A percentile compares a stretch with the other conserved stretches of the same genome.
These are phyloP conservation scores for Oemleria cerasiformis DNA, from an alignment of 306 rosid genomes.

Conservation along the genomic window DNA sequence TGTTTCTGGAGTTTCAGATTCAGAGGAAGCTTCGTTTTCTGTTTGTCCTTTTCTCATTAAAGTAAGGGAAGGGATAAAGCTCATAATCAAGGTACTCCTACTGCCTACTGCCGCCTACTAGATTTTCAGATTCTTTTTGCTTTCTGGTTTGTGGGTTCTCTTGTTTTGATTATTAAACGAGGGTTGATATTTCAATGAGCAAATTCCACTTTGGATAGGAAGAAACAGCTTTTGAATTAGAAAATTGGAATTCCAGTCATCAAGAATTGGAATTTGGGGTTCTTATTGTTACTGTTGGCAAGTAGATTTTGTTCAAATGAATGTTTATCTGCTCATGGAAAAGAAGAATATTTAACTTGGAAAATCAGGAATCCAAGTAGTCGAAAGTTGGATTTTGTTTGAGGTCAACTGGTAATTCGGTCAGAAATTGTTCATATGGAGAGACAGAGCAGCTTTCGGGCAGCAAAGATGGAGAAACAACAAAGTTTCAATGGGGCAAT, in stretches of 20 bases:
- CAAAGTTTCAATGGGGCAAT: constrained; percentile 23
- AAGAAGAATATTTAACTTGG: background rate
- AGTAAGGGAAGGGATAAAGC: background rate
- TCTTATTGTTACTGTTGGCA: background rate
- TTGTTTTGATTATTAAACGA: background rate
- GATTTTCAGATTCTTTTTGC: background rate
- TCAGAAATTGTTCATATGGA: constrained; percentile 22
- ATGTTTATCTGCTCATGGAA: constrained; percentile 1
- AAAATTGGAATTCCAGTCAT: background rate
- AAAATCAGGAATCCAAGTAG: background rate
- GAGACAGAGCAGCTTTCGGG: constrained; percentile 24
- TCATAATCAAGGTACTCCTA: constrained; percentile 26
- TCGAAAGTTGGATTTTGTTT: background rate
- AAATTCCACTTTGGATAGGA: constrained; percentile 12
- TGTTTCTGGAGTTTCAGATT: constrained; percentile 10
- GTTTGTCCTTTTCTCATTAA: background rate
- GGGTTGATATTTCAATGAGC: constrained; percentile 3
- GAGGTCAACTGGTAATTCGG: constrained; percentile 16
- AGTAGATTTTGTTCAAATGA: background rate
- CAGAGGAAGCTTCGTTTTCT: background rate
- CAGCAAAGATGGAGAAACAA: constrained; percentile 19
- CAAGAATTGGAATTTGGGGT: constrained; percentile 12
- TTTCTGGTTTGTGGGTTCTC: constrained; percentile 3
- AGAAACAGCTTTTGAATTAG: constrained; percentile 1
- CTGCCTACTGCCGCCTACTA: constrained; percentile 13